Conservation (phyloP, 2,329 filamentous ascomycete genomes). For the Colletotrichum sp. region DNA sequence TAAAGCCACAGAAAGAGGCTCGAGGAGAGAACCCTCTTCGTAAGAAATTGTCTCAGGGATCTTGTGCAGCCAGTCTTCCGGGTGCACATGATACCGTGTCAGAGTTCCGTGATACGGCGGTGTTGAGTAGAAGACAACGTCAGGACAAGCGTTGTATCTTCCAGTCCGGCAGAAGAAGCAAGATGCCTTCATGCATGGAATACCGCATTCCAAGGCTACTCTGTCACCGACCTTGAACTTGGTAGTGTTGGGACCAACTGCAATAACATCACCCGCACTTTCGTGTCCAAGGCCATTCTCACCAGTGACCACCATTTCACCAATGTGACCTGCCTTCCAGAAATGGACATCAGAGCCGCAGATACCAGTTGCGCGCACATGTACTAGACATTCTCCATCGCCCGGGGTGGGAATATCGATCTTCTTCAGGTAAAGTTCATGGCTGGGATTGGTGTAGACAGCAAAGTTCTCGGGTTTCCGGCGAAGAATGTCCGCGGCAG, state of each 20-base stretch:
- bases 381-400: slow-evolving; percentile 50
- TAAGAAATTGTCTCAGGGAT: slow-evolving; percentile 39
- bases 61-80: slow-evolving; percentile 41
- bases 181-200: slow-evolving; percentile 32
- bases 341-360: slow-evolving; percentile 56
- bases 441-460: slow-evolving; percentile 71
- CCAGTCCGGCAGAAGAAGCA: slow-evolving; percentile 40
- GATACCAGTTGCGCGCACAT: slow-evolving; percentile 72
- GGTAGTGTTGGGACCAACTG: neutral
- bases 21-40: slow-evolving; percentile 49
- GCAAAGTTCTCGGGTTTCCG: slow-evolving; percentile 59
- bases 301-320: slow-evolving; percentile 32
- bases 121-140: slow-evolving; percentile 44
- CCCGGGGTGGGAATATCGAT: slow-evolving; percentile 42
- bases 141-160: slow-evolving; percentile 43
- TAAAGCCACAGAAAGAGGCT: slow-evolving; percentile 52
- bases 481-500: neutral
- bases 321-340: slow-evolving; percentile 41
- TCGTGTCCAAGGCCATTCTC: slow-evolving; percentile 15
- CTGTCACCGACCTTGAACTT: slow-evolving; percentile 3
- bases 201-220: slow-evolving; percentile 27
- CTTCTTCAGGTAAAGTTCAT: slow-evolving; percentile 70
- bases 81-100: slow-evolving; percentile 36
- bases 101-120: slow-evolving; percentile 43
- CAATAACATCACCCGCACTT: slow-evolving; percentile 7